These are phyloP conservation scores for Coemansia sp. DNA, from an alignment of 192 early-diverging fungal species.

Conservation along the genomic window DNA sequence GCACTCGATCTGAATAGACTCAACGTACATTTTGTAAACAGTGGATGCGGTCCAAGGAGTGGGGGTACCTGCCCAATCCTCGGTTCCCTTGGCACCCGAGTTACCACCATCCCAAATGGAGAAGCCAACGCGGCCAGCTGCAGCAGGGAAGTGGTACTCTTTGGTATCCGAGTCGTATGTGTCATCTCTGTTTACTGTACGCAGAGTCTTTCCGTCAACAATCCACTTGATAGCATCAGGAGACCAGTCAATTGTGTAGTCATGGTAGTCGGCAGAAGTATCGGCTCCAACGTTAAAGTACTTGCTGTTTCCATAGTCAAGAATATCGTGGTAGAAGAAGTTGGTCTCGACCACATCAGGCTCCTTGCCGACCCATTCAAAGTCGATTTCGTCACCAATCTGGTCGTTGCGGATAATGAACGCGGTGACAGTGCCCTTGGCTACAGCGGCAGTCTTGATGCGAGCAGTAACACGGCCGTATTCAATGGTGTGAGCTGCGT, in stretches of 20 bases:
- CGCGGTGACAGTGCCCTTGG: slow-evolving; percentile 60
- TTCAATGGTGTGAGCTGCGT: slow-evolving; percentile 48
- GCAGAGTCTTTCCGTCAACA: slow-evolving; percentile 59
- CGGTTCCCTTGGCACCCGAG: slow-evolving; percentile 53
- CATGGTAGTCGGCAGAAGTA: slow-evolving; percentile 56
- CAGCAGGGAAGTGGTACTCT: slow-evolving; percentile 52
- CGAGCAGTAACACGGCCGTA: slow-evolving; percentile 65
- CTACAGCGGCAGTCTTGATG: slow-evolving; percentile 60
- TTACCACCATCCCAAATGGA: slow-evolving; percentile 72
- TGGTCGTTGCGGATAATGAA: slow-evolving; percentile 59
- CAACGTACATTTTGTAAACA: slow-evolving; percentile 60
- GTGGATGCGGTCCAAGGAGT: slow-evolving; percentile 56
- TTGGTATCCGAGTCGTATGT: slow-evolving; percentile 51
- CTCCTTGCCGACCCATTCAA: slow-evolving; percentile 65
- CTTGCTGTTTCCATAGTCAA: slow-evolving; percentile 59
- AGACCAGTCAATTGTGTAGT: slow-evolving; percentile 65
- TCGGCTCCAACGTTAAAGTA: slow-evolving; percentile 38
- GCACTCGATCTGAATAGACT: slow-evolving; percentile 58
- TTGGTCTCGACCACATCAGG: slow-evolving; percentile 64
- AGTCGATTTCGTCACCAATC: slow-evolving; percentile 68
- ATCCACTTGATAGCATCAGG: slow-evolving; percentile 60
- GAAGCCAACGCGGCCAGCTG: slow-evolving; percentile 60
- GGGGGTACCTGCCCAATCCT: slow-evolving; percentile 62
- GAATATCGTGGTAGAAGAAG: slow-evolving; percentile 61
- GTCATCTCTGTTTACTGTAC: slow-evolving; percentile 53